A percentile compares a stretch with the other conserved stretches of the same genome.
Conservation (phyloP, 2,329 filamentous ascomycete species). For the Knufia petricola region DNA sequence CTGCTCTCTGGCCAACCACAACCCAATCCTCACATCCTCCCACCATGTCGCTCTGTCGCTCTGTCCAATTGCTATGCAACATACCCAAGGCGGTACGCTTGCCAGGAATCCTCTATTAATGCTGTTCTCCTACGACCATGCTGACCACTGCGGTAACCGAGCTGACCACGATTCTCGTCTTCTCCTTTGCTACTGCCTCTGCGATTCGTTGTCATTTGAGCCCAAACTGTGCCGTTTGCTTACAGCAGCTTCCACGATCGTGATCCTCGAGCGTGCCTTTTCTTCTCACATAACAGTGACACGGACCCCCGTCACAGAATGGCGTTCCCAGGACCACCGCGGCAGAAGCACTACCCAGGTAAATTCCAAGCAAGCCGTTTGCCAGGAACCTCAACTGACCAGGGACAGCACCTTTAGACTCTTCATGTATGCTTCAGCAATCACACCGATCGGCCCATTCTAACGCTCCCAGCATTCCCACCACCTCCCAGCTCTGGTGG, state of each 20-base stretch:
- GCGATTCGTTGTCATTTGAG: no score
- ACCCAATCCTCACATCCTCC: background rate
- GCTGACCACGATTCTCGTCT: no score
- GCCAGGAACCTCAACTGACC: background rate
- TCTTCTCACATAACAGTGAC: background rate
- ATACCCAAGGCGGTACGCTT: conserved; percentile 3
- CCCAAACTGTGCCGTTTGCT: no score
- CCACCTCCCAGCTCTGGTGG: conserved; percentile 20
- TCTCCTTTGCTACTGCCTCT: background rate
- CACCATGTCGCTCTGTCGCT: conserved; percentile 4
- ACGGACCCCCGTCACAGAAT: background rate
- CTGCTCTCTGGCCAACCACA: background rate
- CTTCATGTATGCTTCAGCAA: background rate
- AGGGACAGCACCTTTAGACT: conserved; percentile 1
- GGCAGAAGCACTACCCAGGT: conserved; percentile 6
- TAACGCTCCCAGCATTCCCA: conserved; percentile 18
- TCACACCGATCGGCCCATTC: background rate
- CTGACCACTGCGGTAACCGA: no score
- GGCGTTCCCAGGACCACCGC: conserved; percentile 2
- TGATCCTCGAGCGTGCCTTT: background rate
- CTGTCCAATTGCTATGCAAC: conserved; percentile 5
- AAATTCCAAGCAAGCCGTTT: background rate
- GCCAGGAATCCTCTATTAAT: background rate
- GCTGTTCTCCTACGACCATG: no score
- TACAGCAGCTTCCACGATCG: background rate